Base-by-base conservation (phyloP, 345 rosid species). In the Trapa bicornis region DNA sequence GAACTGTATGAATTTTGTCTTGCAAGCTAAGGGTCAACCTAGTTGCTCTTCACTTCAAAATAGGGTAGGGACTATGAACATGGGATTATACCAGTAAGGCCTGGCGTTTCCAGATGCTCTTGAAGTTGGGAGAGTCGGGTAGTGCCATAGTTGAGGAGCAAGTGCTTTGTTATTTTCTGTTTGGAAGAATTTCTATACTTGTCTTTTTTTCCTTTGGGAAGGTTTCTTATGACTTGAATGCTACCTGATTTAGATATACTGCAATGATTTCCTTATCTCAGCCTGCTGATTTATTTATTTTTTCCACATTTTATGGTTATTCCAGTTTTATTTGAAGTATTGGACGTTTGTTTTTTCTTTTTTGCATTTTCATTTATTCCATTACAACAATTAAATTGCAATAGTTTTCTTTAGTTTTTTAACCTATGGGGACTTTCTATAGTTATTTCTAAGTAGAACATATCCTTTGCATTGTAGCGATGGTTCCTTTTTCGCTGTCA, bases 401-500 rank as follows among this genome's bases (percentile, higher is more conserved):
- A 22, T 22, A 22, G 29, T 22, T 22, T 22, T 22, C 29, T 22
- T 22, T 22, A 22, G 29, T 22, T 22, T 22, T 22, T 22, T 22
- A 22, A 22, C 29, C 29, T 22, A 22, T 22, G 39, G 37, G 37
- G 43, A 29, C 48, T 45, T 45, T 45, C 48, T 67, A 0, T 22
- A 17, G 1, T 54, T 57, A 48, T 65, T 54, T 15, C 41, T 17
- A 65, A 65, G 16, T 14, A 14, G 37, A 16, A 6, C 22, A 41
- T 61, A 70, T 64, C 39, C 66, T 22, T 45, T 37, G 32, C 61
- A 48, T 50, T 75, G 76, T 80, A 92, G 98, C 47, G 85, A 75
- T 84, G 98, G 97, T 52, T 83, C 77, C 85, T 89, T 92, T 79
- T 88, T 92, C 68, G 98, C 98, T 50, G 82, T 92, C 47, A 89